A percentile compares a stretch with the other conserved stretches of the same genome.
These are phyloP conservation scores for Colletotrichum sp. DNA, from an alignment of 2,329 filamentous ascomycete species.

Conservation along the genomic window DNA sequence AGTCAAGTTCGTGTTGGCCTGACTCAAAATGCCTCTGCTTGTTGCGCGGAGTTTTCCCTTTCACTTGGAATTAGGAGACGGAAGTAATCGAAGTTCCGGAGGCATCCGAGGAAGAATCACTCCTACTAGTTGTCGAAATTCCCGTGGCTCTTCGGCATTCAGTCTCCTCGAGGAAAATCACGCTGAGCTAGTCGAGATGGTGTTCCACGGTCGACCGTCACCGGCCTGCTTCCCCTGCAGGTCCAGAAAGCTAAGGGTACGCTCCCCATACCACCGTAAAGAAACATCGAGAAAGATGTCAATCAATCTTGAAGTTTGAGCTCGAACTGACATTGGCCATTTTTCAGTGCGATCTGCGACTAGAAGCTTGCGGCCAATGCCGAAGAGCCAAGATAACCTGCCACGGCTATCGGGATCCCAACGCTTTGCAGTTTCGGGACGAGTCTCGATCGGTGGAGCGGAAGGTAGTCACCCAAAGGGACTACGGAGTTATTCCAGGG, in stretches of 20 bases:
- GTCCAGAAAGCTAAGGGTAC: constrained; percentile 27
- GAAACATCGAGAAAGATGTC: neutral
- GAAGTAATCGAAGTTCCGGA: neutral
- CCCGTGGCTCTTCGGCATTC: neutral
- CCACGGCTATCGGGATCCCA: constrained; percentile 28
- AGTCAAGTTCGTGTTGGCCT: neutral
- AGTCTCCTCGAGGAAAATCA: neutral
- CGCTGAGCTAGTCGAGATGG: constrained; percentile 15
- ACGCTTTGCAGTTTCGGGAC: constrained; percentile 27
- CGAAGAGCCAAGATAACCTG: constrained; percentile 25
- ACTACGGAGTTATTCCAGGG: neutral
- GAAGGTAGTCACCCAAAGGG: constrained; percentile 1
- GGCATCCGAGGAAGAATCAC: neutral
- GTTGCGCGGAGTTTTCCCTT: neutral
- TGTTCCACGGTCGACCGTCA: constrained; percentile 25
- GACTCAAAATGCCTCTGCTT: neutral
- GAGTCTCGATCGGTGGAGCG: constrained; percentile 22
- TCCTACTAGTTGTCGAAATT: neutral
- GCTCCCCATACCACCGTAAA: too few relatives aligned
- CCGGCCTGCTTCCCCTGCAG: constrained; percentile 28
- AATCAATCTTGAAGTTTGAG: neutral
- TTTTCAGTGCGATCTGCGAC: constrained; percentile 25
- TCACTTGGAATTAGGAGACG: neutral
- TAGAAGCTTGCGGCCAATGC: constrained; percentile 28
- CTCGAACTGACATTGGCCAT: neutral